Percentiles rank a stretch among this genome's conserved stretches.
Conservation (phyloP, 2,329 filamentous ascomycete species). For the Penicillium janthinellum region DNA sequence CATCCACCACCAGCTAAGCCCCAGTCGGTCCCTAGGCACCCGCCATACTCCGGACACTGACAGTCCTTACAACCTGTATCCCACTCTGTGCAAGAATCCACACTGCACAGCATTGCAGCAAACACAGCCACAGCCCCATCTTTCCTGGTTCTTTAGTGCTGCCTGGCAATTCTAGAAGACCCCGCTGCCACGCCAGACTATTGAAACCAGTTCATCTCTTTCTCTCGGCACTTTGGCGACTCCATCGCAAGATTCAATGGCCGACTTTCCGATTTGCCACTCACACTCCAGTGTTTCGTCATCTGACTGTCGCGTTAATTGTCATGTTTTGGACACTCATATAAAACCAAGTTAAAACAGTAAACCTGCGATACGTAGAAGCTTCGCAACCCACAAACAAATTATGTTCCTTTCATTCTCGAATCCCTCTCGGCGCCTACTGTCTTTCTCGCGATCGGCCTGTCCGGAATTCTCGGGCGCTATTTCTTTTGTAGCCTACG, state of each 20-base stretch:
- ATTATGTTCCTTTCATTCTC: background rate
- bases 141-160: slow-evolving; percentile 11
- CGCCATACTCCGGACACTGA: background rate
- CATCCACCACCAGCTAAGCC: background rate
- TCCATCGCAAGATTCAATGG: slow-evolving; percentile 15
- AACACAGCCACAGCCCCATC: slow-evolving; percentile 21
- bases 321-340: too few relatives aligned
- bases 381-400: background rate
- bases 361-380: background rate
- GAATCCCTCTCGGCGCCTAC: background rate
- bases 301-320: background rate
- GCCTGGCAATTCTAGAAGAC: slow-evolving; percentile 19
- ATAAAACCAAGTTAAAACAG: too few relatives aligned
- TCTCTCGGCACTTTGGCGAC: slow-evolving; percentile 16
- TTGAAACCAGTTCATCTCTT: slow-evolving; percentile 8
- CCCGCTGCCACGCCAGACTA: background rate
- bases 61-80: background rate
- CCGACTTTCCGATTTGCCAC: slow-evolving; percentile 1
- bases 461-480: background rate
- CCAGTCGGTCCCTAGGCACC: slow-evolving; percentile 1
- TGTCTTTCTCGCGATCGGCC: background rate
- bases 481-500: background rate
- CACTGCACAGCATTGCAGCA: background rate
- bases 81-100: background rate
- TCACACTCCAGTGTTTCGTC: too few relatives aligned